Evolutionary conservation across 2,329 filamentous ascomycete species (phyloP), one percentile per base, ranked within the genome.

Genomic region (Mariannaea elegans): DNA sequence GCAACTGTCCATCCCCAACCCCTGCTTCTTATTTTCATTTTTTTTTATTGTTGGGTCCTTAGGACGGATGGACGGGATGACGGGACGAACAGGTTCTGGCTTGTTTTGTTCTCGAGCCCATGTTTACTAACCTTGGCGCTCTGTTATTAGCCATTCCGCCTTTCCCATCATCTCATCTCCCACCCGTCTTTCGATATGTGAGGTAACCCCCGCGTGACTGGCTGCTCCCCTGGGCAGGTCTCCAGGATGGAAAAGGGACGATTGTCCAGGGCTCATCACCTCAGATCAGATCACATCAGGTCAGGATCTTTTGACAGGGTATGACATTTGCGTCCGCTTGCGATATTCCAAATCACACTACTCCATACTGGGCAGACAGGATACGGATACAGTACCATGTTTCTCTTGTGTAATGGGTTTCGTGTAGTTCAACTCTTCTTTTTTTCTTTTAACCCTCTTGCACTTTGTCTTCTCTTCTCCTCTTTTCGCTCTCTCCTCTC

Each of bases 401-500:
- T n/a, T n/a, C n/a, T n/a, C n/a, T n/a, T n/a, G n/a, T n/a, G n/a
- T n/a, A n/a, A n/a, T n/a, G n/a, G n/a, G n/a, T n/a, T n/a, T n/a
- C n/a, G n/a, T n/a, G n/a, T n/a, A n/a, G n/a, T n/a, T n/a, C n/a
- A 27, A 19, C 42, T 42, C 44, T 23, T 32, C 41, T 13, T 53
- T 58, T n/a, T 32, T 42, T 47, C 48, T 53, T 21, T 27, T 23
- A 19, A 23, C 41, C 36, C 29, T 16, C 32, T 41, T 39, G 24
- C 45, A 16, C 44, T n/a, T 38, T 32, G 18, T 45, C n/a, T 24
- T 56, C 19, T 42, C 27, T 27, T 27, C 48, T 56, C 31, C 41
- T 50, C 41, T 58, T 50, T 29, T 64, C 32, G 48, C 50, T 47
- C 56, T 48, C 19, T 49, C 44, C 46, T 54, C 32, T 50, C 27